Percentiles rank a stretch among this genome's conserved stretches.
Evolutionary conservation across 305 asterid genomes (phyloP).

Genomic region (Ruellia speciosa): DNA sequence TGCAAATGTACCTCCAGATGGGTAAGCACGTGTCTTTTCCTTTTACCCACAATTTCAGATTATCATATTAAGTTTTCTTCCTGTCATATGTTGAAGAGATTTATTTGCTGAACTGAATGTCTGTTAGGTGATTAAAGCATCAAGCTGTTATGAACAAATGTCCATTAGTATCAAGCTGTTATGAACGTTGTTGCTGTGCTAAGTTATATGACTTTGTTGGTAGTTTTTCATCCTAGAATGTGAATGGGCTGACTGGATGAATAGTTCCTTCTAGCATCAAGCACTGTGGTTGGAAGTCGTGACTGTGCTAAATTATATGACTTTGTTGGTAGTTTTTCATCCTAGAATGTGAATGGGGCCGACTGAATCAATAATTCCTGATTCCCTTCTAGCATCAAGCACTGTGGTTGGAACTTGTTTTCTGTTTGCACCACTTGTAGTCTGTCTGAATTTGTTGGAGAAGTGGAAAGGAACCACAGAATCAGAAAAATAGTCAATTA

Average conservation of each 20-base stretch:
- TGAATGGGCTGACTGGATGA: neutral
- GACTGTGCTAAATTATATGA: too few relatives aligned
- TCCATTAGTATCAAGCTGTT: too few relatives aligned
- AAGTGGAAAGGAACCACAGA: neutral
- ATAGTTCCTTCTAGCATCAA: neutral
- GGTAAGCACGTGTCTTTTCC: conserved; percentile 46
- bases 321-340: neutral
- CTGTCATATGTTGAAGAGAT: neutral
- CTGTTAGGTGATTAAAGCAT: neutral
- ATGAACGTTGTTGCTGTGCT: too few relatives aligned
- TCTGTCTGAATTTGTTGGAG: neutral
- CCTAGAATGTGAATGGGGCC: neutral
- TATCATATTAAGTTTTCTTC: neutral
- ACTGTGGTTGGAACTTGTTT: neutral
- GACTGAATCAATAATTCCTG: neutral
- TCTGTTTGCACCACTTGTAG: neutral
- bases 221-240: neutral
- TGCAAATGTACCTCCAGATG: conserved; percentile 66
- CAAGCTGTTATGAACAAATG: too few relatives aligned
- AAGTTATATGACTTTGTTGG: neutral
- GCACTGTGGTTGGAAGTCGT: neutral
- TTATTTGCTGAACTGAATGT: neutral
- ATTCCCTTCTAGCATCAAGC: neutral
- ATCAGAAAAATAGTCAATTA: neutral
- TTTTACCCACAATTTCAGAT: neutral